Conservation (phyloP, 805 yeast species). For the Monosporozyma solicola region DNA sequence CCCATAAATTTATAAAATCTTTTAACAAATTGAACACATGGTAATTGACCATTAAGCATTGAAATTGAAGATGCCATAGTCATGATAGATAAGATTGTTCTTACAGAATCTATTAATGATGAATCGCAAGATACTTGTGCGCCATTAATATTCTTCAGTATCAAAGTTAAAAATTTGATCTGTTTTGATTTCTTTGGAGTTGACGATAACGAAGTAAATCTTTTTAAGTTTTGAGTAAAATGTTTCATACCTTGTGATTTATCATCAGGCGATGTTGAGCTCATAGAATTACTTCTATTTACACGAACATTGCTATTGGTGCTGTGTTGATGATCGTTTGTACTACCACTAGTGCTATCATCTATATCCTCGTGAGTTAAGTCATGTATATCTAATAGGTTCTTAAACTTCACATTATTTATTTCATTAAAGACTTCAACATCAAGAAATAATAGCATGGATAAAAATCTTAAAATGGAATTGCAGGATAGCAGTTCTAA, state of each 20-base stretch:
- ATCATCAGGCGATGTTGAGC: conserved; percentile 2
- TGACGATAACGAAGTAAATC: conserved; percentile 13
- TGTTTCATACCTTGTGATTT: conserved; percentile 14
- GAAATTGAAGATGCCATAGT: conserved; percentile 11
- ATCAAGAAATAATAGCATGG: conserved; percentile 13
- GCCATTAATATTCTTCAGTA: conserved; percentile 16
- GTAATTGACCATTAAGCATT: conserved; percentile 4
- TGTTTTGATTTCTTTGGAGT: conserved; percentile 4
- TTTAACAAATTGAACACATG: conserved; percentile 8
- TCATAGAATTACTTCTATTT: background rate
- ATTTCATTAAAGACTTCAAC: conserved; percentile 12
- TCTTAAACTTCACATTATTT: conserved; percentile 9
- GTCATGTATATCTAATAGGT: conserved; percentile 5
- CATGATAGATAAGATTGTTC: conserved; percentile 8
- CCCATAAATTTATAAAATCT: conserved; percentile 8
- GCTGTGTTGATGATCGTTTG: background rate
- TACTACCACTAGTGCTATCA: background rate
- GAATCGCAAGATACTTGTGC: conserved; percentile 10
- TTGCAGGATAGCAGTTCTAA: conserved; percentile 13
- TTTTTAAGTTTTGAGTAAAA: conserved; percentile 21
- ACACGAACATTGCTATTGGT: background rate
- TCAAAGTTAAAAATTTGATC: conserved; percentile 11
- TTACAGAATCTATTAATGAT: conserved; percentile 13
- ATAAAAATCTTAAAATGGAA: conserved; percentile 14
- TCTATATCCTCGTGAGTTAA: background rate